Percentiles rank a stretch among this genome's conserved stretches.
These are phyloP conservation scores for Penicillium lagena DNA, from an alignment of 495 filamentous ascomycete genomes.

Conservation along the genomic window DNA sequence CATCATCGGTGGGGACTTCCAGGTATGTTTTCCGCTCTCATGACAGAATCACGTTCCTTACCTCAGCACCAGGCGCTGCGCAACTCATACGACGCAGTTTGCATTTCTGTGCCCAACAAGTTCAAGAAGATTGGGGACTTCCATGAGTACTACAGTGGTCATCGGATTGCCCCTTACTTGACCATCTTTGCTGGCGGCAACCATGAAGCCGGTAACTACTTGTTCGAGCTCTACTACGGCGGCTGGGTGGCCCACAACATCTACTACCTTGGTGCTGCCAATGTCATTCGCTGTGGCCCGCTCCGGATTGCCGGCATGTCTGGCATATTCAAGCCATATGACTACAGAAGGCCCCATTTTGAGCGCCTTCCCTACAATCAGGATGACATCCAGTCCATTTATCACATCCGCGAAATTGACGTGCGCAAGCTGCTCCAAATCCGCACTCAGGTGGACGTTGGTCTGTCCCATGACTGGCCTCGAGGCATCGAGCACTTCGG, in stretches of 20 bases:
- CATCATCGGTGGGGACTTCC: constrained; percentile 88
- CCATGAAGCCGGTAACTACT: constrained; percentile 82
- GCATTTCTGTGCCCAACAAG: constrained; percentile 79
- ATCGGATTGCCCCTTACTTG: constrained; percentile 69
- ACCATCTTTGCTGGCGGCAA: constrained; percentile 94
- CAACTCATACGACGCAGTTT: constrained; percentile 77
- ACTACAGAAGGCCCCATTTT: constrained; percentile 73
- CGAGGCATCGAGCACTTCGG: constrained; percentile 70
- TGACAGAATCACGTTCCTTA: background rate
- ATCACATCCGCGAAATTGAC: constrained; percentile 88
- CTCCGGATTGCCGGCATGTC: constrained; percentile 85
- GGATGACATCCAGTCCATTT: constrained; percentile 68
- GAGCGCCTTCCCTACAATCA: constrained; percentile 81
- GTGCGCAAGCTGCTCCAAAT: constrained; percentile 83
- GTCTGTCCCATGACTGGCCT: constrained; percentile 95
- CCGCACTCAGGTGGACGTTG: constrained; percentile 76
- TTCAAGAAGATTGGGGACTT: constrained; percentile 85
- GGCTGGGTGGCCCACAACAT: constrained; percentile 97
- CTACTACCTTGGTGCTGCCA: constrained; percentile 90
- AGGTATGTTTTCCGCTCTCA: constrained; percentile 42
- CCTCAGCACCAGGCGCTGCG: constrained; percentile 58
- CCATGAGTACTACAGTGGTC: constrained; percentile 83
- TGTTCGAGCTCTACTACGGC: constrained; percentile 90
- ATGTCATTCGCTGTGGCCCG: constrained; percentile 73
- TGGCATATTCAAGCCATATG: constrained; percentile 85